Conservation (phyloP, 495 filamentous ascomycete species). For the Podospora tetraspora region DNA sequence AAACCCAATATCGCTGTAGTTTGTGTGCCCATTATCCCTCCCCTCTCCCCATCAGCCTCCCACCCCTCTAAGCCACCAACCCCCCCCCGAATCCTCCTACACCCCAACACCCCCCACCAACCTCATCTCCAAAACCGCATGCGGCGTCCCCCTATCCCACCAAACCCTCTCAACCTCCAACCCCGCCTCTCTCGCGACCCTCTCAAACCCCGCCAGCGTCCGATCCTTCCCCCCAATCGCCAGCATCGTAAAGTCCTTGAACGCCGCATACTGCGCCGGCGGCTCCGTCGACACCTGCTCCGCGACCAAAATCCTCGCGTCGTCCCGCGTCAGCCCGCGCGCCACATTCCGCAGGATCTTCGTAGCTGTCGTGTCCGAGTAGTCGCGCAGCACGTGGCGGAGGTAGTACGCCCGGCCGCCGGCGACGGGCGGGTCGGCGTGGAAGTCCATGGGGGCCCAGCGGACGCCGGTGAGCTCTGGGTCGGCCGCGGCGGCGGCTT, state of each 20-base stretch:
- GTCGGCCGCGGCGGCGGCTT: constrained; percentile 13
- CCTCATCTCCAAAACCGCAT: constrained; percentile 27
- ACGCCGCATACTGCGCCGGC: constrained; percentile 27
- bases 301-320: constrained; percentile 31
- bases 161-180: constrained; percentile 31
- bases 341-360: constrained; percentile 27
- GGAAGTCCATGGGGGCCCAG: constrained; percentile 28
- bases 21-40: too few relatives aligned
- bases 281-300: constrained; percentile 31
- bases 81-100: too few relatives aligned
- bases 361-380: constrained; percentile 29
- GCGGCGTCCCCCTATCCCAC: constrained; percentile 21
- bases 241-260: constrained; percentile 37
- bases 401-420: constrained; percentile 35
- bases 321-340: constrained; percentile 10
- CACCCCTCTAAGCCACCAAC: too few relatives aligned
- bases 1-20: too few relatives aligned
- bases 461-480: constrained; percentile 19
- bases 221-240: constrained; percentile 38
- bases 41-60: too few relatives aligned
- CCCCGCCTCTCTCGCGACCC: constrained; percentile 26
- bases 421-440: constrained; percentile 26
- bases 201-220: constrained; percentile 26
- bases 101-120: constrained; percentile 1
- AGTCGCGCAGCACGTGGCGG: constrained; percentile 35